Conservation (phyloP, 2,329 filamentous ascomycete genomes). For the Aspergillus vadensis region DNA sequence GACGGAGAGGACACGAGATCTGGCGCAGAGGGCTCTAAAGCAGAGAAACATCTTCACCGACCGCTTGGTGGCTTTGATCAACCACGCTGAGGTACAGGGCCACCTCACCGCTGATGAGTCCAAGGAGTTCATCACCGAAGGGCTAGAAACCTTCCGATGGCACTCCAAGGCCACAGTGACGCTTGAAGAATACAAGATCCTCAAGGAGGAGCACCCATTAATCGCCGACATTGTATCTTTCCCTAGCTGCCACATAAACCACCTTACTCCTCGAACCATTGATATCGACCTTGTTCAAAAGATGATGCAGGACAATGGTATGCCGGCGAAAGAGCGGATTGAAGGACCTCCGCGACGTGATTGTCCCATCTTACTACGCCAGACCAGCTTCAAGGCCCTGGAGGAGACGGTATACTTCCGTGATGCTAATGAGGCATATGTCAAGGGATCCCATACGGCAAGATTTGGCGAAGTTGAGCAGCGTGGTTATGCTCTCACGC, state of each 20-base stretch:
- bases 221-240: conserved; percentile 53
- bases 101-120: conserved; percentile 34
- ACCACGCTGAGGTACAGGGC: conserved; percentile 34
- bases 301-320: conserved; percentile 44
- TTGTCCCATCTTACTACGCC: conserved; percentile 53
- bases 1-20: conserved; percentile 29
- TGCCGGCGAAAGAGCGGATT: conserved; percentile 53
- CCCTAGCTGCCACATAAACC: conserved; percentile 54
- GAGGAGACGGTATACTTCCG: conserved; percentile 52
- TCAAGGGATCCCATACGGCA: conserved; percentile 50
- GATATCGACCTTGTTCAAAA: conserved; percentile 52
- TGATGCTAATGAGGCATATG: conserved; percentile 15
- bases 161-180: conserved; percentile 45
- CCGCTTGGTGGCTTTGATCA: conserved; percentile 42
- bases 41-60: conserved; percentile 48
- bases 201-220: conserved; percentile 51
- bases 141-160: conserved; percentile 54
- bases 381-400: conserved; percentile 57
- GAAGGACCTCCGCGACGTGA: conserved; percentile 53
- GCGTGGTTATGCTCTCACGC: conserved; percentile 54
- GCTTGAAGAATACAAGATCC: conserved; percentile 44
- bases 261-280: conserved; percentile 55
- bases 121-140: conserved; percentile 46
- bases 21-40: conserved; percentile 39
- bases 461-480: conserved; percentile 59